These are phyloP conservation scores for Xylariaceae sp. DNA, from an alignment of 2,329 filamentous ascomycete genomes.

Conservation along the genomic window DNA sequence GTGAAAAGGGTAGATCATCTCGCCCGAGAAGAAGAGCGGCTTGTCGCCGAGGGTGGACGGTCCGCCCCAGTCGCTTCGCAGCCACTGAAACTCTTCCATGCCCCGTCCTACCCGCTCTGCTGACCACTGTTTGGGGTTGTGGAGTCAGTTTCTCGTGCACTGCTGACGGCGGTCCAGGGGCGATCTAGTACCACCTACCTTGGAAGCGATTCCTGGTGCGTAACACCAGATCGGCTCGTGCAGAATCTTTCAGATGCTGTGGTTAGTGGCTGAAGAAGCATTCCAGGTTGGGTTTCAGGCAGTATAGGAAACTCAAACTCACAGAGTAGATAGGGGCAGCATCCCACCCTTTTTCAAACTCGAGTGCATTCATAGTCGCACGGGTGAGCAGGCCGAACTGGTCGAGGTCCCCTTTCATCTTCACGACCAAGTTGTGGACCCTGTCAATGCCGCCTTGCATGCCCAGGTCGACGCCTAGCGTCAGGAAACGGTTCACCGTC, in stretches of 20 bases:
- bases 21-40: conserved; percentile 76
- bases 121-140: conserved; percentile 52
- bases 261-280: background rate
- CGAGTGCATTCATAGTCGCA: conserved; percentile 63
- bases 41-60: conserved; percentile 33
- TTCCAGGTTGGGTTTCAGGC: too few relatives aligned
- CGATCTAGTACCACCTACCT: conserved; percentile 26
- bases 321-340: conserved; percentile 76
- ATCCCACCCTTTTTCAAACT: conserved; percentile 65
- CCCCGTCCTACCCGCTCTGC: conserved; percentile 57
- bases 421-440: conserved; percentile 69
- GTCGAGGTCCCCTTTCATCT: conserved; percentile 66
- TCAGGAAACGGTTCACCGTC: conserved; percentile 68
- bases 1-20: conserved; percentile 87
- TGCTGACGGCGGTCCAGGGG: background rate
- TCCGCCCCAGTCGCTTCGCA: conserved; percentile 37
- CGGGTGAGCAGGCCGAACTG: conserved; percentile 71
- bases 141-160: background rate
- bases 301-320: too few relatives aligned
- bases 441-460: conserved; percentile 69
- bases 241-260: conserved; percentile 33
- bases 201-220: conserved; percentile 54
- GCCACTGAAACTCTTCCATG: conserved; percentile 47
- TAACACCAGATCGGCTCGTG: conserved; percentile 88
- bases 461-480: conserved; percentile 73